Base-by-base conservation (phyloP, 371 early-diverging fungal species). In the Funneliformis caledonium region DNA sequence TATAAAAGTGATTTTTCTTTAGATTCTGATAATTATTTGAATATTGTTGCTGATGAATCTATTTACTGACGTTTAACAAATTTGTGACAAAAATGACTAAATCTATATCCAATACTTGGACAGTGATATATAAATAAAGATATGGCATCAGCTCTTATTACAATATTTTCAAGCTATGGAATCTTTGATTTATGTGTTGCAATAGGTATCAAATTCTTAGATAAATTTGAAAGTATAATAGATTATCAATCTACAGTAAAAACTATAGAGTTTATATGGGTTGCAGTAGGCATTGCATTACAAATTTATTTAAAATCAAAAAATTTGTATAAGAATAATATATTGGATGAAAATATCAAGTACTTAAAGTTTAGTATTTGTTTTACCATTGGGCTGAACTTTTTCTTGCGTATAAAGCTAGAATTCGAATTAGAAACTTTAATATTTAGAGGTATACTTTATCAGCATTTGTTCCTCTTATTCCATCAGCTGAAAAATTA, bases 161-260 rank as follows among this genome's bases (percentile, higher is more conserved):
- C 12, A 26, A 75, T 75, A 37, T 75, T 75, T 50, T 75, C 33
- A 45, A 43, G 75, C 1, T 75, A 75, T 61, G 60, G 0, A 7
- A 75, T 75, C 37, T 60, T 75, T 75, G 12, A 75, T 45, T 60
- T 75, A 0, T 22, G 0, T 9, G 8, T 26, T 42, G n/a, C 14
- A 19, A n/a, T 75, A 33, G 31, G 42, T 60, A 11, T 37, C 42
- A 67, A 67, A 67, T 14, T 33, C 14, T 42, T 67, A 37, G 3
- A 26, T 16, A 67, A 61, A 11, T 75, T 75, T 75, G 31, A 75
- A 60, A 75, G 60, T 10, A 16, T 75, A 59, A n/a, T 61, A 37
- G 75, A 60, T 60, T 75, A 75, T 43, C 0, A 0, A 14, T 59
- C 75, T 59, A 75, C 56, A 11, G 8, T 19, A 45, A 37, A 19